Base-by-base conservation (phyloP, 2,329 filamentous ascomycete species). In the Trichoderma cornu-damae region DNA sequence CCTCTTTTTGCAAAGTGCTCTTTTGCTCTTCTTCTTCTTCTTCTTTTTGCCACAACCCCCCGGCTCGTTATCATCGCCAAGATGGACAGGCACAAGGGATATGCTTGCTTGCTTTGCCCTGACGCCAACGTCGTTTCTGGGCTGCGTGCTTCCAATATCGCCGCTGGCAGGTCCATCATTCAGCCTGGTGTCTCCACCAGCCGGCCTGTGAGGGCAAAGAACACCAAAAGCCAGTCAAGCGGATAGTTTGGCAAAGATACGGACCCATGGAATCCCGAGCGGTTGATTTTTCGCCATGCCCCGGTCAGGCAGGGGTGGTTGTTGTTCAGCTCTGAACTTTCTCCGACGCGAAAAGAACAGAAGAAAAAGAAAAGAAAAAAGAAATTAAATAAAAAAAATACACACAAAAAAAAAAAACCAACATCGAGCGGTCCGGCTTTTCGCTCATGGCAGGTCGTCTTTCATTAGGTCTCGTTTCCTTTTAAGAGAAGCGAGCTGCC, bases 101-200 rank as follows among this genome's bases (percentile, higher is more conserved):
- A 30, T 43, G 2, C 4, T 30, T 12, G 49, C 44, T 22, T 16
- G 42, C 40, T 30, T 24, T 32, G 26, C 11, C 12, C 51, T 34
- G 35, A 40, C 42, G 51, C 47, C 22, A 12, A 38, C 28, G 51
- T 55, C 51, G 51, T 30, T n/a, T 47, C 42, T 14, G 32, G 30
- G 42, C 42, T 38, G 18, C 22, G n/a, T n/a, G 22, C 32, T 47
- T 55, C 9, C 40, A 35, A 44, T 47, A 30, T 49, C 37, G 20
- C 37, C 37, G 20, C 18, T 32, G 37, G 38, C 50, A n/a, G n/a
- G n/a, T n/a, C 42, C 50, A 32, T 14, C 50, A n/a, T n/a, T n/a
- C n/a, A 32, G 42, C 38, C 50, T 40, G n/a, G 40, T 14, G 40
- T 44, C 50, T 53, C 50, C 50, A 53, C 50, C 12, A 14, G 12